Base-by-base conservation (phyloP, 2,329 filamentous ascomycete species). In the Karstenula rhodostoma region DNA sequence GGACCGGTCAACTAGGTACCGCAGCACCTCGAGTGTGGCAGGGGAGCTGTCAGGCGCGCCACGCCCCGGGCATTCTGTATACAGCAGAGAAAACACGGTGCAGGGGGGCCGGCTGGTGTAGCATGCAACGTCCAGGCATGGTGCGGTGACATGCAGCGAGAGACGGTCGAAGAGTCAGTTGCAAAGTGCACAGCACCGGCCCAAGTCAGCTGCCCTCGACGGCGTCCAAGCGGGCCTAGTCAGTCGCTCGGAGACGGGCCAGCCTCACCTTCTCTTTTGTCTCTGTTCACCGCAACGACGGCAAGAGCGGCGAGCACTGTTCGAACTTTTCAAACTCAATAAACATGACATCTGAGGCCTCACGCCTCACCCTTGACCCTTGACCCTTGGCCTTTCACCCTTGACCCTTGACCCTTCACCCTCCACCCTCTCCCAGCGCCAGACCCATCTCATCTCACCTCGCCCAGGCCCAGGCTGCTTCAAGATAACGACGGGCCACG, bases 401-500 rank as follows among this genome's bases (percentile, higher is more conserved):
- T n/a, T n/a, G n/a, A n/a, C n/a, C n/a, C n/a, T n/a, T n/a, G n/a
- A n/a, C n/a, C n/a, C n/a, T n/a, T n/a, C n/a, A n/a, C n/a, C n/a
- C n/a, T 22, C 19, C 15, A 42, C 7, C 17, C 7, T 42, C 17
- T 7, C 42, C 13, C 43, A 13, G 12, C 22, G 42, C 43, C 37
- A 40, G 37, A 6, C 37, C 51, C 15, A 25, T 12, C 32, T 19
- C 32, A 12, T 12, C 37, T 37, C 15, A 25, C 10, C 32, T 19
- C 32, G 19, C 19, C 32, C 23, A 33, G 27, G 32, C 25, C 51
- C 37, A 10, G 33, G 25, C 35, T 8, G 33, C 49, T 49, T 54
- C 57, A 54, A 51, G 51, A 55, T 50, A 53, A 59, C 47, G 13
- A 19, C 17, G 22, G 44, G 40, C 58, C 58, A 60, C 58, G 58